These are phyloP conservation scores for Jatropha curcas DNA, from an alignment of 345 rosid genomes.

Conservation along the genomic window DNA sequence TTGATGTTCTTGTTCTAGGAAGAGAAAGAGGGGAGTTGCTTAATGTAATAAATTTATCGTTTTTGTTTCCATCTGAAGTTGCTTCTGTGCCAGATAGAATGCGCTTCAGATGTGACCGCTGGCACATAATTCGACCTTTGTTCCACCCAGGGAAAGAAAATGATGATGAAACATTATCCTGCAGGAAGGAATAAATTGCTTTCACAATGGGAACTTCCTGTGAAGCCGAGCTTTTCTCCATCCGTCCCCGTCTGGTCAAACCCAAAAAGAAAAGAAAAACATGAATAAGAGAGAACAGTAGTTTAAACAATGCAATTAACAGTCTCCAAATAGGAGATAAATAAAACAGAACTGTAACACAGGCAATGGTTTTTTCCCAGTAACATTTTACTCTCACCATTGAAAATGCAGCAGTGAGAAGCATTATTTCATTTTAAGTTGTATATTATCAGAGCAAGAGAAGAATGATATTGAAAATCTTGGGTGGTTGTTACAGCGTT, in stretches of 20 bases:
- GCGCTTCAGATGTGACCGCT: conserved; percentile 75
- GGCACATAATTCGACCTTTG: conserved; percentile 86
- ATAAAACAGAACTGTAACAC: neutral
- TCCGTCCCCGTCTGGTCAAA: conserved; percentile 64
- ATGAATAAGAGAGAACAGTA: neutral
- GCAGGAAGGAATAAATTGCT: conserved; percentile 63
- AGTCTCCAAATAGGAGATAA: neutral
- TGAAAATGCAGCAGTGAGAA: neutral
- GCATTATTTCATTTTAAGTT: neutral
- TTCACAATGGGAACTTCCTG: conserved; percentile 57
- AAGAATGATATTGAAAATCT: neutral
- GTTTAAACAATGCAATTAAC: neutral
- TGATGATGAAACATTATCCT: conserved; percentile 60
- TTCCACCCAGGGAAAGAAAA: conserved; percentile 81
- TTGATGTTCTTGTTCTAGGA: conserved; percentile 38
- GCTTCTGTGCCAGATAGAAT: conserved; percentile 46
- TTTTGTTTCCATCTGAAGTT: conserved; percentile 44
- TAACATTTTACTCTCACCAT: neutral
- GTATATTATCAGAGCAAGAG: too few relatives aligned
- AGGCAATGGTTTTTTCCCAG: neutral
- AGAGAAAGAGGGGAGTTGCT: conserved; percentile 55
- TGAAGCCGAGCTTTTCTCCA: conserved; percentile 64
- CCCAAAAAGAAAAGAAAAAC: too few relatives aligned
- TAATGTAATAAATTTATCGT: conserved; percentile 42
- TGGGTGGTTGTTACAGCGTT: neutral